These are phyloP conservation scores for Candida verbasci DNA, from an alignment of 805 yeast species.

Conservation along the genomic window DNA sequence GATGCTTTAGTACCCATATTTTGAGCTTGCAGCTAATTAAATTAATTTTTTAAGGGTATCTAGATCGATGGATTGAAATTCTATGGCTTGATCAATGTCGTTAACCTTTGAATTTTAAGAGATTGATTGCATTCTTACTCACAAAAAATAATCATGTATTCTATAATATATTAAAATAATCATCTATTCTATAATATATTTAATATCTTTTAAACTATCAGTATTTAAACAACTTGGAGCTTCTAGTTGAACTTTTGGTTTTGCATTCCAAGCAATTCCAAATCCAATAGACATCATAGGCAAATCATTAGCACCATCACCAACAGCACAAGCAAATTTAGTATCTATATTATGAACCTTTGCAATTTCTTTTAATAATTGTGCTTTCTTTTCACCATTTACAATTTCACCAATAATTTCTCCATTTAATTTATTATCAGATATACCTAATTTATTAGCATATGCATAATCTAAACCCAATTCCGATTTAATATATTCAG, in stretches of 20 bases:
- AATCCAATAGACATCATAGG: constrained; percentile 93
- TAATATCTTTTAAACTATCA: constrained; percentile 63
- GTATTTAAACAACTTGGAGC: constrained; percentile 86
- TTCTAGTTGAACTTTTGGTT: constrained; percentile 78
- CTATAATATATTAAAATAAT: too few species aligned
- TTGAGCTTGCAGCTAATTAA: too few species aligned
- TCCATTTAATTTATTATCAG: constrained; percentile 62
- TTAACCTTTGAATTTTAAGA: too few species aligned
- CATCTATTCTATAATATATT: constrained; percentile 77
- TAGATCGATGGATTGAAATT: too few species aligned
- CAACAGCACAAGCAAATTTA: constrained; percentile 69
- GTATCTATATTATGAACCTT: constrained; percentile 48
- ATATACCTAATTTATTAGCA: constrained; percentile 63
- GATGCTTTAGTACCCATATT: too few species aligned
- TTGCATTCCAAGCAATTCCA: constrained; percentile 97
- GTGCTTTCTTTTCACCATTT: constrained; percentile 81
- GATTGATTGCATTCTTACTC: too few species aligned
- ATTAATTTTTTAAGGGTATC: too few species aligned
- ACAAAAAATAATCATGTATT: too few species aligned
- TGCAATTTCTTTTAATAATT: constrained; percentile 61
- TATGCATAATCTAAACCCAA: constrained; percentile 80
- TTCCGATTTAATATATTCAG: constrained; percentile 62
- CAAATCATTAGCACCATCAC: constrained; percentile 96
- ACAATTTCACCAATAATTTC: constrained; percentile 75
- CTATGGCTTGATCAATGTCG: too few species aligned